phyloP scores from a whole-genome alignment of 1,284 basidiomycete genomes.

The Microbotryum violaceum region DNA sequence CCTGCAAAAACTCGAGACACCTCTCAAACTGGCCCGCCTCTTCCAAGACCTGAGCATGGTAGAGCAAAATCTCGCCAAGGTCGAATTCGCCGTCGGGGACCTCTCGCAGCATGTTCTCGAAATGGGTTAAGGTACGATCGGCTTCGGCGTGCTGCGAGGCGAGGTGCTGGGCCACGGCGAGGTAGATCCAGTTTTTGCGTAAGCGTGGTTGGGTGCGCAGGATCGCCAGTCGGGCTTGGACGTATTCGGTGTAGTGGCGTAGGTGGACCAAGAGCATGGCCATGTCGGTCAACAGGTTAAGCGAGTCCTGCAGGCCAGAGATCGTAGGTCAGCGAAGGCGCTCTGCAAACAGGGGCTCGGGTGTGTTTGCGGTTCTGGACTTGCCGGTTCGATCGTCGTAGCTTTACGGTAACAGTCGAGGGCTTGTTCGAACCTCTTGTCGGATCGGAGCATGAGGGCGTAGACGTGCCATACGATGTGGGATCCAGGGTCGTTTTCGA shows the following conservation, averaged over 20 bases:
- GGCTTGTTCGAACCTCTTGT: slow-evolving; percentile 80
- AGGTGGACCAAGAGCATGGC: slow-evolving; percentile 85
- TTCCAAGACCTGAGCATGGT: slow-evolving; percentile 71
- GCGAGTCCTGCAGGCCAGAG: slow-evolving; percentile 62
- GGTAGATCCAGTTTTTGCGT: slow-evolving; percentile 80
- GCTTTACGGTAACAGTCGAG: slow-evolving; percentile 71
- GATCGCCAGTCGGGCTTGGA: slow-evolving; percentile 75
- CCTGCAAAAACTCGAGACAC: slow-evolving; percentile 56
- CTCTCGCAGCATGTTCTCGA: slow-evolving; percentile 47
- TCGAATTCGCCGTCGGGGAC: slow-evolving; percentile 71
- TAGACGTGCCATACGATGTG: slow-evolving; percentile 99
- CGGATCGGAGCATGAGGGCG: slow-evolving; percentile 82
- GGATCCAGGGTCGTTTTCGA: slow-evolving; percentile 78
- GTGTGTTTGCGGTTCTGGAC: slow-evolving; percentile 32
- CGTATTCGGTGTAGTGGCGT: slow-evolving; percentile 69
- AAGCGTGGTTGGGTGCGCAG: slow-evolving; percentile 72
- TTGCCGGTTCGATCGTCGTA: slow-evolving; percentile 76
- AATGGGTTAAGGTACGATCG: slow-evolving; percentile 55
- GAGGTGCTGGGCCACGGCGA: slow-evolving; percentile 83
- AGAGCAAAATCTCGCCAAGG: slow-evolving; percentile 75
- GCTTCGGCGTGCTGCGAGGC: slow-evolving; percentile 68
- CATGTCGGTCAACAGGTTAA: slow-evolving; percentile 86
- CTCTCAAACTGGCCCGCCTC: slow-evolving; percentile 53
- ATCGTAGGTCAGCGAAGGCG: background rate
- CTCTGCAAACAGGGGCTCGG: background rate